Evolutionary conservation across 768 basidiomycete species (phyloP), one percentile per base, ranked within the genome.

Genomic region (Trametes cinnabarina): DNA sequence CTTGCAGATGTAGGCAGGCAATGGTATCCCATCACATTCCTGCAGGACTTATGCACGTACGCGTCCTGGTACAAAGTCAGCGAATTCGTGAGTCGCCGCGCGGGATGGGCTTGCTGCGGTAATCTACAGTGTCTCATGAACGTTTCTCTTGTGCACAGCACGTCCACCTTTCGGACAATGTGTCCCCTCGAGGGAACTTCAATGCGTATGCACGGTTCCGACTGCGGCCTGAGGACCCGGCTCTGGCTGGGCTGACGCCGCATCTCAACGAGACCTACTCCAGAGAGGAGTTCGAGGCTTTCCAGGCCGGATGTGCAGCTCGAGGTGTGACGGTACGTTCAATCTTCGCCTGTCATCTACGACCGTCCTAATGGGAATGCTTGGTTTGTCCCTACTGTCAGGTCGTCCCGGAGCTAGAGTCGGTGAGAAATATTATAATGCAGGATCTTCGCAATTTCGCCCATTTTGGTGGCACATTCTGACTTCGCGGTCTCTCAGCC

Each of bases 201-300:
- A 52, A 64, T 47, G 64, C 65, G 10, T 70, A 70, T 47, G 69
- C 69, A 3, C 65, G 67, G n/a, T 70, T 70, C 53, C 63, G 67
- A 3, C 60, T 68, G 3, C 62, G 59, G 17, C 61, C 69, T 7
- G 58, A 61, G 22, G 55, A 68, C 49, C 50, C 56, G 2, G 64
- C 58, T 12, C 52, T 68, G 39, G 61, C 65, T 15, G 69, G 69
- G 1, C 58, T 68, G 9, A 63, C 65, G 20, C 67, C 66, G 14
- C 58, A 64, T 47, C 47, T 60, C 46, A 70, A 70, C 50, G 69
- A 70, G 44, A 66, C 69, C 28, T 69, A 69, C 53, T 57, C 62
- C n/a, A 47, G 61, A 15, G 48, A 32, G 10, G 66, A 66, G 26
- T 70, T 70, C 53, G 67, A 67, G 4, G 62, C 62, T 19, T 65